Base-by-base conservation (phyloP, 2,329 filamentous ascomycete genomes). In the Proliferodiscus dingleyae region DNA sequence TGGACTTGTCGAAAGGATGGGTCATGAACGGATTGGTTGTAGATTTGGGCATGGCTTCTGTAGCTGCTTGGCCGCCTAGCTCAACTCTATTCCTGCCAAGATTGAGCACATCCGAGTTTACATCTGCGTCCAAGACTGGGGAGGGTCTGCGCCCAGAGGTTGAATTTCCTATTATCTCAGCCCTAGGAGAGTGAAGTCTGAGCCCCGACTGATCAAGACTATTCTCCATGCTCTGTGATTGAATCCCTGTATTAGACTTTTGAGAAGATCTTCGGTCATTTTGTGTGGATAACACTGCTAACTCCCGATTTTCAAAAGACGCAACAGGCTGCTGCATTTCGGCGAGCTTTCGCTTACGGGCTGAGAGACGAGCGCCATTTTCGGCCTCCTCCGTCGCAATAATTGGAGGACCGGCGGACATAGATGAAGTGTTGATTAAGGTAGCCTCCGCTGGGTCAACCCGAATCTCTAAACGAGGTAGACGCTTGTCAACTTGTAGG, bases 401-500 rank as follows among this genome's bases (percentile, higher is more conserved):
- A 38, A 16, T n/a, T 10, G 15, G 13, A 13, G 11, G 8, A 21
- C 36, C 7, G 15, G 18, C 13, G 9, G 19, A 8, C 9, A 13
- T 15, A 16, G 10, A 11, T 18, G 18, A 10, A 32, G 23, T 30
- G 18, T 10, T 13, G 37, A 7, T 24, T n/a, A 7, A n/a, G n/a
- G n/a, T n/a, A n/a, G n/a, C n/a, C 37, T 41, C 24, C 10, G n/a
- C 11, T 15, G 15, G 22, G 15, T 23, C 16, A 30, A 37, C 13
- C 8, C 18, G 23, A 22, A 46, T 46, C 32, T 41, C 44, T 7
- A 46, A 37, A 37, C 37, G 22, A 24, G 44, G 44, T 13, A 37
- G 4, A 19, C 13, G 23, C 18, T 24, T 36, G 9, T 15, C 18
- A n/a, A 10, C 13, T 13, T 37, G 37, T 18, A n/a, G 33, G 22